Base-by-base conservation (phyloP, 352 stramenopile genomes). In the Thalassiosira exigua region DNA sequence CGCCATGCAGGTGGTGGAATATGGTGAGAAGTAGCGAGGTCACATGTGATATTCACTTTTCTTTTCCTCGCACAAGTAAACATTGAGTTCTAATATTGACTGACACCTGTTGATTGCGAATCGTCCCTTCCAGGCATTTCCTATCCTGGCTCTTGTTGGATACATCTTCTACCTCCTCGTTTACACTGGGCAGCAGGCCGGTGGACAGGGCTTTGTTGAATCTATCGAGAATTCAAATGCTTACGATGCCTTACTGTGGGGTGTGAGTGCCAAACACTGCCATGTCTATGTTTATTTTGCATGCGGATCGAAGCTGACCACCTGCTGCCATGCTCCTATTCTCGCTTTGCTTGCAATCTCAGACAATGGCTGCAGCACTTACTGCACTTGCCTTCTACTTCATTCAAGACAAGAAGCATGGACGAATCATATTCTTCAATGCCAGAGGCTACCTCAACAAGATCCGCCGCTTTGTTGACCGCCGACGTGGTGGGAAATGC, bases 131-230 rank as follows among this genome's bases (percentile, higher is more conserved):
- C 4, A 54, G 46, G 51, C 53, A 29, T 44, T 64, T 21, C 72
- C 70, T 9, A 78, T 75, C 57, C 21, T 52, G 4, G 32, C 64
- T 24, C 69, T 81, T 29, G 27, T 85, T 50, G 51, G 65, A 65
- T 89, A 76, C 60, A 90, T 92, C 51, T 86, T 92, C 50, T 84
- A 72, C 48, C 36, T 85, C 11, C 67, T 91, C 3, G 74, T 88
- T 1, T 69, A 74, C 46, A 90, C 76, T 53, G 87, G 87, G 36
- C 27, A 81, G 21, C 64, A 81, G 17, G 64, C 41, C 4, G 64
- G 65, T 3, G 42, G 56, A 26, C 66, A 87, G 66, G 76, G 22
- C 11, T 81, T 90, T 22, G 73, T 82, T 17, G 69, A 92, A 21
- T 84, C 86, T 21, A 88, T 92, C 61, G 71, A 85, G 41, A 62